Percentiles rank a stretch among this genome's conserved stretches.
Conservation (phyloP, 176 grass and related monocot species). For the Oryza brachyantha region DNA sequence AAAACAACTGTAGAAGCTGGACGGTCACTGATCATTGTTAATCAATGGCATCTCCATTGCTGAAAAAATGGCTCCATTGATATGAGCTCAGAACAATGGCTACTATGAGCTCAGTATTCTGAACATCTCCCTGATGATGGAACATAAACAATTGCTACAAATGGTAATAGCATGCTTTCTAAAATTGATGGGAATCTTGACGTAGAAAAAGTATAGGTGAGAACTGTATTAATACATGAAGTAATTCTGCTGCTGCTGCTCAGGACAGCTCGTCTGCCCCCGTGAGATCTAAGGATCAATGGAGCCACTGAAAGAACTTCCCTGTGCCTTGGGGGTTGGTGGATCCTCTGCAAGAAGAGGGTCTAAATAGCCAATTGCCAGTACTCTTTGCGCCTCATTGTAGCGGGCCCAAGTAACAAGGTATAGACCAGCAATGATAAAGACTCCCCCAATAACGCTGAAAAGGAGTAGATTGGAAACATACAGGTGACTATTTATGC, state of each 20-base stretch:
- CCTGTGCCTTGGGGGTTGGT: slow-evolving; percentile 31
- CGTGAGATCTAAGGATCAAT: slow-evolving; percentile 33
- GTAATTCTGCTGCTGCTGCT: slow-evolving; percentile 17
- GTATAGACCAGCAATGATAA: slow-evolving; percentile 86
- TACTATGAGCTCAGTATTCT: background rate
- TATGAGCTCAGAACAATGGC: background rate
- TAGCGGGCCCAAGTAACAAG: slow-evolving; percentile 81
- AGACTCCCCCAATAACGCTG: slow-evolving; percentile 69
- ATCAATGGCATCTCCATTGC: background rate
- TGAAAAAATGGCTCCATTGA: background rate
- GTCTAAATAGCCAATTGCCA: slow-evolving; percentile 21
- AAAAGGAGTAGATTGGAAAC: slow-evolving; percentile 13
- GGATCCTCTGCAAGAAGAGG: slow-evolving; percentile 50
- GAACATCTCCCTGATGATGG: background rate
- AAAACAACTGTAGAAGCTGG: slow-evolving; percentile 20
- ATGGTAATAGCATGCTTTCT: slow-evolving; percentile 13
- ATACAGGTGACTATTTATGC: background rate
- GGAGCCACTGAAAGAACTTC: slow-evolving; percentile 47
- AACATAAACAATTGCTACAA: background rate
- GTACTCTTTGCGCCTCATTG: slow-evolving; percentile 45
- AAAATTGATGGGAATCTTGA: background rate
- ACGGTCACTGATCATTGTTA: background rate
- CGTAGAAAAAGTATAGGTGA: background rate
- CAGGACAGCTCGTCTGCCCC: background rate
- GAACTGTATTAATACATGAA: background rate